Conservation (phyloP, 2,329 filamentous ascomycete species). For the Clarireedia sp. region DNA sequence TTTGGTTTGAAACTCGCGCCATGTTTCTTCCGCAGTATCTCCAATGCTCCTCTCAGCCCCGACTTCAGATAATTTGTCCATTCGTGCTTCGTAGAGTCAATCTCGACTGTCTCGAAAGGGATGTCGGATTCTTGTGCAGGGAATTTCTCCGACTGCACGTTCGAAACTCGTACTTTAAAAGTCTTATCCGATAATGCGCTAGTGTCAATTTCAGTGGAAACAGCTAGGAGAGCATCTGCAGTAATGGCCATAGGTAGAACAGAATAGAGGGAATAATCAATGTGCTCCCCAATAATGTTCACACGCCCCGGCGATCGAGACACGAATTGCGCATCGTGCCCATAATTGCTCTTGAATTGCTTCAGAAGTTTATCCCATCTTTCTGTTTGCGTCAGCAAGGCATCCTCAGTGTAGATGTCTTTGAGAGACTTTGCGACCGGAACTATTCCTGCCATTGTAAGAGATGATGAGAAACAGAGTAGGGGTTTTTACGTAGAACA, state of each 20-base stretch:
- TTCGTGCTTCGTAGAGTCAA: constrained; percentile 78
- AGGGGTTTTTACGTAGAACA: not conserved
- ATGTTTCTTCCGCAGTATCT: constrained; percentile 62
- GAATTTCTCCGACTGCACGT: constrained; percentile 70
- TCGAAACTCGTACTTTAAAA: constrained; percentile 69
- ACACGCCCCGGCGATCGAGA: constrained; percentile 88
- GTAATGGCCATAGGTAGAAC: constrained; percentile 94
- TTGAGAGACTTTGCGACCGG: constrained; percentile 67
- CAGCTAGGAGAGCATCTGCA: constrained; percentile 82
- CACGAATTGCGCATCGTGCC: constrained; percentile 67
- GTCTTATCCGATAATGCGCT: constrained; percentile 36
- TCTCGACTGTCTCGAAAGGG: constrained; percentile 57
- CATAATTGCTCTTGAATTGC: constrained; percentile 64
- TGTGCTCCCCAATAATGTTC: constrained; percentile 98
- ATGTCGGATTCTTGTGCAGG: constrained; percentile 67
- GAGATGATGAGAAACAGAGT: not conserved
- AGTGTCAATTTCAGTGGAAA: constrained; percentile 44
- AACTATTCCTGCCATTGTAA: constrained; percentile 50
- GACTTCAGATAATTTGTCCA: constrained; percentile 99
- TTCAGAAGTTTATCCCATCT: constrained; percentile 70
- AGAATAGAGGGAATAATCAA: constrained; percentile 96
- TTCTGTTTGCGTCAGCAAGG: constrained; percentile 55
- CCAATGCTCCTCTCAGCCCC: constrained; percentile 73
- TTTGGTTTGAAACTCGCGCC: constrained; percentile 54
- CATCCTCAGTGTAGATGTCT: constrained; percentile 76